A percentile compares a stretch with the other conserved stretches of the same genome.
phyloP scores from a whole-genome alignment of 2,329 filamentous ascomycete species.

The Cyphellophora europaea region DNA sequence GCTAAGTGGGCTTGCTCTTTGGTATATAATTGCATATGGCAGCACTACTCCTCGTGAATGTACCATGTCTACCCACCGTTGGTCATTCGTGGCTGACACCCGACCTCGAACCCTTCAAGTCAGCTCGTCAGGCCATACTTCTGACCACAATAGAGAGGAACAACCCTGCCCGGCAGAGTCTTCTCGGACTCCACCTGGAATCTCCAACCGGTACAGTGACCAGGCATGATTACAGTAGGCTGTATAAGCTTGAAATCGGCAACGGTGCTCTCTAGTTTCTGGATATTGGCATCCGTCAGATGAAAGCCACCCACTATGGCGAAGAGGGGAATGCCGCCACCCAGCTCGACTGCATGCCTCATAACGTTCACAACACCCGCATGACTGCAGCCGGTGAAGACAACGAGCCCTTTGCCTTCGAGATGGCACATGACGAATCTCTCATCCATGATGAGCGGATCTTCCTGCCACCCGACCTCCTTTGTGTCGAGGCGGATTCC shows the following conservation, averaged over 20 bases:
- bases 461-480: conserved; percentile 35
- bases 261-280: conserved; percentile 36
- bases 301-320: conserved; percentile 47
- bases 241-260: conserved; percentile 38
- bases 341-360: conserved; percentile 37
- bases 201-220: conserved; percentile 48
- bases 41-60: too few relatives aligned
- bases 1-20: too few relatives aligned
- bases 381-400: conserved; percentile 49
- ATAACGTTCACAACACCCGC: conserved; percentile 45
- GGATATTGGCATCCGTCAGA: conserved; percentile 36
- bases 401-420: conserved; percentile 45
- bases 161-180: conserved; percentile 40
- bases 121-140: too few relatives aligned
- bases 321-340: too few relatives aligned
- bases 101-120: too few relatives aligned
- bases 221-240: conserved; percentile 42
- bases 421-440: conserved; percentile 45
- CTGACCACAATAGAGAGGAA: too few relatives aligned
- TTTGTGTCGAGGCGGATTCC: conserved; percentile 34
- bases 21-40: too few relatives aligned
- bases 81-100: too few relatives aligned
- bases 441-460: conserved; percentile 44
- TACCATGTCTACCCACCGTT: too few relatives aligned
- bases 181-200: conserved; percentile 45